A percentile compares a stretch with the other conserved stretches of the same genome.
Conservation (phyloP, 495 filamentous ascomycete genomes). For the Xylaria sp. region DNA sequence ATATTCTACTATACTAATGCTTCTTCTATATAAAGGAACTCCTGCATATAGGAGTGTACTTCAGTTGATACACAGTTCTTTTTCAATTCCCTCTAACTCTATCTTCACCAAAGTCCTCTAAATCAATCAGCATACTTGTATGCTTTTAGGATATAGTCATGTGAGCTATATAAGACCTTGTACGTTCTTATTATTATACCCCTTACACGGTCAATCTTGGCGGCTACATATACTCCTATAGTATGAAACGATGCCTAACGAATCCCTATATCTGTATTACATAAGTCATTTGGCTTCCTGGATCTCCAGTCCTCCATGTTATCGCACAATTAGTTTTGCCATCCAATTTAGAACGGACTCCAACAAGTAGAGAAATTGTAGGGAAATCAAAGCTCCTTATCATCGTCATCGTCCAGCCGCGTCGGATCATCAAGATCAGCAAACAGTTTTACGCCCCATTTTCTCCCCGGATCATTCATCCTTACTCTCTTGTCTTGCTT, state of each 20-base stretch:
- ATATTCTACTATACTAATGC: too few species aligned
- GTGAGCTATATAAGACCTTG: too few species aligned
- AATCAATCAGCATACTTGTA: too few species aligned
- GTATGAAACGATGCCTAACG: background rate
- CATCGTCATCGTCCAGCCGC: conserved; percentile 19
- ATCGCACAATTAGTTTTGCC: background rate
- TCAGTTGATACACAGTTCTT: too few species aligned
- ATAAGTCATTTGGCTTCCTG: background rate
- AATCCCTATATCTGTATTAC: background rate
- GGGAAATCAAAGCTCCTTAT: conserved; percentile 19
- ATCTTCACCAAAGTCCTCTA: too few species aligned
- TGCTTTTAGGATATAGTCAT: too few species aligned
- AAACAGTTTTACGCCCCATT: conserved; percentile 67
- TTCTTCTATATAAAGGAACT: too few species aligned
- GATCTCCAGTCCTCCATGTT: background rate
- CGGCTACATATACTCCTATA: background rate
- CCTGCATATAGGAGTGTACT: too few species aligned
- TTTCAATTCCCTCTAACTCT: too few species aligned
- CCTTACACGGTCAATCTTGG: background rate
- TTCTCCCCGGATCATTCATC: conserved; percentile 64
- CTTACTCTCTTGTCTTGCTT: conserved; percentile 62
- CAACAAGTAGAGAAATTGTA: background rate
- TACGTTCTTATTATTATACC: too few species aligned
- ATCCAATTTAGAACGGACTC: background rate
- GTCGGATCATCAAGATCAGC: conserved; percentile 53